Conservation (phyloP, 192 early-diverging fungal species). For the Phlyctochytrium planicorne region DNA sequence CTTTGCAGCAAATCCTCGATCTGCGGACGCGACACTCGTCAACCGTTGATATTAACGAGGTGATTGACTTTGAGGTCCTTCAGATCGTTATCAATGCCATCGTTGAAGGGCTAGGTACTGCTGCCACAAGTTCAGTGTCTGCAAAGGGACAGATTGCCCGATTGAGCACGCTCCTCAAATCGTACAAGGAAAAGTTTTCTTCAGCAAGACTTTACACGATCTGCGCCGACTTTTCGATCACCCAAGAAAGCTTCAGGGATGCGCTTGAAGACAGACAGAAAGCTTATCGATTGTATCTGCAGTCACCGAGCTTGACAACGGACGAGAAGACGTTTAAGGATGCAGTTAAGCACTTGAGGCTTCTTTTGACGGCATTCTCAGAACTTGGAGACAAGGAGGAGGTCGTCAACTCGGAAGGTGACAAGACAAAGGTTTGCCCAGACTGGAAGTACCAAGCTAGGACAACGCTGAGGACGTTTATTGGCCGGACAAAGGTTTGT, state of each 20-base stretch:
- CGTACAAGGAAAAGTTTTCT: slow-evolving; percentile 15
- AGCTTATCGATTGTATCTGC: slow-evolving; percentile 78
- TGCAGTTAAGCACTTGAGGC: slow-evolving; percentile 67
- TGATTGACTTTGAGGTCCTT: slow-evolving; percentile 82
- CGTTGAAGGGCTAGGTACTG: slow-evolving; percentile 30
- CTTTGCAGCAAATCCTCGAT: slow-evolving; percentile 80
- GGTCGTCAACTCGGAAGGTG: slow-evolving; percentile 34
- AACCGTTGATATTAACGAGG: slow-evolving; percentile 41
- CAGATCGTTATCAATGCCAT: slow-evolving; percentile 68
- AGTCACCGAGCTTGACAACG: slow-evolving; percentile 73
- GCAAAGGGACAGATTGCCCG: slow-evolving; percentile 10
- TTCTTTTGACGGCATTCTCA: slow-evolving; percentile 76
- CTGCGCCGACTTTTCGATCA: slow-evolving; percentile 74
- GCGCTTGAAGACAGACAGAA: slow-evolving; percentile 81
- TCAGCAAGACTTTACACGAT: slow-evolving; percentile 69
- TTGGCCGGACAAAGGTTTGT: slow-evolving; percentile 79
- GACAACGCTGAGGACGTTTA: slow-evolving; percentile 76
- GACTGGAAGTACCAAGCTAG: slow-evolving; percentile 90
- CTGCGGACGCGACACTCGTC: slow-evolving; percentile 68
- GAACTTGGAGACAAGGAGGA: slow-evolving; percentile 61
- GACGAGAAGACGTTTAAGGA: slow-evolving; percentile 69
- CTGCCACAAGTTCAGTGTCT: not conserved
- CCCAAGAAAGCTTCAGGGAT: slow-evolving; percentile 57
- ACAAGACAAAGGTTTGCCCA: slow-evolving; percentile 59
- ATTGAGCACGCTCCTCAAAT: not conserved